Conservation (phyloP, 2,329 filamentous ascomycete genomes). For the Aspergillus brasiliensis region DNA sequence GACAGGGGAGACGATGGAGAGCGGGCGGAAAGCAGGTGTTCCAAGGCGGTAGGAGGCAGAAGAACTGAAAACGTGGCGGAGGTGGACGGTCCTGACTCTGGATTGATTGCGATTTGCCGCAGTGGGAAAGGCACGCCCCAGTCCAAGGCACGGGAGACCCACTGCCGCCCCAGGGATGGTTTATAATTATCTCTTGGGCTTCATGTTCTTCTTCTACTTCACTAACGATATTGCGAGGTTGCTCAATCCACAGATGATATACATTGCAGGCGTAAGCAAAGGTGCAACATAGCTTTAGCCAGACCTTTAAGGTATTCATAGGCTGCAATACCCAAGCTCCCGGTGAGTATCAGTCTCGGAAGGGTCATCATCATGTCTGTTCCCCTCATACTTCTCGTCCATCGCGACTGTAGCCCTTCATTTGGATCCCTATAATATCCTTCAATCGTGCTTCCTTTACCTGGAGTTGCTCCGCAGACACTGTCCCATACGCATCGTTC, state of each 20-base stretch:
- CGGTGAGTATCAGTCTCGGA: background rate
- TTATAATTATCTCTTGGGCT: background rate
- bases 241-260: background rate
- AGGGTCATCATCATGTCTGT: background rate
- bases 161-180: conserved; percentile 12
- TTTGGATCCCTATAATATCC: conserved; percentile 28
- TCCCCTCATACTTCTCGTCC: background rate
- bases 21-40: background rate
- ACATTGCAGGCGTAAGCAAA: too few relatives aligned
- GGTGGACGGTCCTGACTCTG: conserved; percentile 15
- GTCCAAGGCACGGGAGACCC: conserved; percentile 16
- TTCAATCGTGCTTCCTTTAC: conserved; percentile 32
- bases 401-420: conserved; percentile 12
- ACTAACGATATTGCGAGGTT: background rate
- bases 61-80: conserved; percentile 24
- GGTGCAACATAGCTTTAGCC: too few relatives aligned
- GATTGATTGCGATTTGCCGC: conserved; percentile 22
- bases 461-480: conserved; percentile 19
- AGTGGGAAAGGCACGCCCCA: conserved; percentile 19
- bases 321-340: background rate
- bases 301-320: background rate
- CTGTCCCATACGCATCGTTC: conserved; percentile 49
- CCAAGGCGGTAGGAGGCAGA: conserved; percentile 6
- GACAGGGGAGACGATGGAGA: background rate
- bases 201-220: background rate